Evolutionary conservation across 2,329 filamentous ascomycete species (phyloP), one percentile per base, ranked within the genome.

Genomic region (Aspergillus quadrilineatus): DNA sequence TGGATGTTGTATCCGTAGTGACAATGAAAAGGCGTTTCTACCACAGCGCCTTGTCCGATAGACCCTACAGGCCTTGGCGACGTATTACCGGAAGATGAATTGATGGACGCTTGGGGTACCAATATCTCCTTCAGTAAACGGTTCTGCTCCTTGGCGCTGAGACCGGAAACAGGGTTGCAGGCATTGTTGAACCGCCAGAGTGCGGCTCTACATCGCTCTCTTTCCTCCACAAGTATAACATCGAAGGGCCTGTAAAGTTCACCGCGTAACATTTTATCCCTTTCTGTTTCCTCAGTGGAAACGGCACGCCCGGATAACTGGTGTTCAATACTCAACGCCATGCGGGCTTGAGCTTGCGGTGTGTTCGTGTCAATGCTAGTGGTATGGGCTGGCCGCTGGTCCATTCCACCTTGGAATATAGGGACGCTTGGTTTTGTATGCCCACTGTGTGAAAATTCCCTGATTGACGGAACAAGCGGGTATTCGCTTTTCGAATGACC

Each of bases 1-100:
- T 84, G 83, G 65, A 97, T 89, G 72, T 99, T 97, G 77, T 96
- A 97, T 0, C 94, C 94, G 68, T 97, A 97, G 67, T 97, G 92
- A 71, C 93, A 97, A 46, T 82, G 87, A 72, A 99, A 97, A 0
- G 93, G 93, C 2, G 89, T 86, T 67, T 96, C 91, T 28, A 99
- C 89, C 42, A 87, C 80, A 4, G 90, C 88, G 54, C 88, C 85
- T 14, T 86, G 83, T n/a, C 90, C 90, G 4, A 94, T 83, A 26
- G 83, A 55, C 84, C 89, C 54, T 78, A 61, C 58, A 69, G 64
- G 82, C 80, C 41, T 79, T 80, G 53, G 82, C 71, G 8, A 81
- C 75, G 45, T 81, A 80, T 78, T 75, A 63, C 81, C 74, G 5
- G 79, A 78, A 2, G 82, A 82, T n/a, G 85, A 82, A 26, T 64